A percentile compares a stretch with the other conserved stretches of the same genome.
These are phyloP conservation scores for Spathaspora passalidarum DNA, from an alignment of 805 yeast species.

Conservation along the genomic window DNA sequence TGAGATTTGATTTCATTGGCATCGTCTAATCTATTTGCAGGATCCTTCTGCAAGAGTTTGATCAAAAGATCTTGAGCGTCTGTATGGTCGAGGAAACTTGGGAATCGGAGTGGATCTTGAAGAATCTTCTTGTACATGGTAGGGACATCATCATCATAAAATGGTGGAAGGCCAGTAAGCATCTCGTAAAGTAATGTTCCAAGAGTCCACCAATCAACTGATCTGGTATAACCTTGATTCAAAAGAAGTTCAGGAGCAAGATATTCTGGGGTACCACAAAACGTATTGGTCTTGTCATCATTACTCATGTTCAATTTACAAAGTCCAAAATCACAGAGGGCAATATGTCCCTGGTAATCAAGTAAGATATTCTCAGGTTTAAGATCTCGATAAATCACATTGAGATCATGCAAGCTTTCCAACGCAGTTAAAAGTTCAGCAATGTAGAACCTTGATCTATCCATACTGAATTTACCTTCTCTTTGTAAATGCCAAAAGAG, in stretches of 20 bases:
- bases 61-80: conserved; percentile 80
- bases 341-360: conserved; percentile 97
- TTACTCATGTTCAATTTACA: conserved; percentile 94
- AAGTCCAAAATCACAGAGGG: conserved; percentile 94
- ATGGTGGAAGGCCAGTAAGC: conserved; percentile 97
- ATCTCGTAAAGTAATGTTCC: conserved; percentile 92
- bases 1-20: conserved; percentile 83
- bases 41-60: conserved; percentile 80
- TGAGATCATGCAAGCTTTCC: conserved; percentile 85
- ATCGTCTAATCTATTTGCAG: conserved; percentile 73
- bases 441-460: conserved; percentile 87
- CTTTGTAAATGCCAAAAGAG: conserved; percentile 90
- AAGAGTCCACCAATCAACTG: conserved; percentile 98
- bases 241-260: conserved; percentile 90
- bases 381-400: conserved; percentile 91
- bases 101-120: conserved; percentile 85
- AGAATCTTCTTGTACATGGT: conserved; percentile 92
- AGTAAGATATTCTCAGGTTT: conserved; percentile 94
- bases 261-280: conserved; percentile 98
- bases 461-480: conserved; percentile 84
- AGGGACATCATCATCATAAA: conserved; percentile 89
- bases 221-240: conserved; percentile 92
- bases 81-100: conserved; percentile 73
- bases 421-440: conserved; percentile 92
- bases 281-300: conserved; percentile 84